Percentiles rank a stretch among this genome's conserved stretches.
Evolutionary conservation across 2,329 filamentous ascomycete species (phyloP).

Genomic region (Penicillium thymicola): DNA sequence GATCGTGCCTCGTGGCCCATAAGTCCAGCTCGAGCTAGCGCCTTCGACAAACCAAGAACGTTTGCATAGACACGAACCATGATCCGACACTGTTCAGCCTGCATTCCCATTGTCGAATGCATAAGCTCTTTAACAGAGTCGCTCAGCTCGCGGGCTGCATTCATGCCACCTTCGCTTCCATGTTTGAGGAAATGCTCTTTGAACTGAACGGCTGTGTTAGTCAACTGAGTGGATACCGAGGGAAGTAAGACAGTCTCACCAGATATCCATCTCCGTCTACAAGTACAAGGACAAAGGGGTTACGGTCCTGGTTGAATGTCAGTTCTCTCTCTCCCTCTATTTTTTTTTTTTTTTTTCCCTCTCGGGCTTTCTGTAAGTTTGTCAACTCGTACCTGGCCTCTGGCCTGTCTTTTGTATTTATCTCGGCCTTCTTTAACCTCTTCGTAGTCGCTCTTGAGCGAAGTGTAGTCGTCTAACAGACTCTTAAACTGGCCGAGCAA

Average conservation of each 20-base stretch:
- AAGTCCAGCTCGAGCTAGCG: slow-evolving; percentile 49
- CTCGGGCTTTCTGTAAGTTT: not conserved
- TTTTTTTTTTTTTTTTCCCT: not conserved
- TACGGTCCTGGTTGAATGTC: slow-evolving; percentile 42
- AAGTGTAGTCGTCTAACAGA: slow-evolving; percentile 54
- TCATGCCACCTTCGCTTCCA: slow-evolving; percentile 54
- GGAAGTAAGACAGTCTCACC: slow-evolving; percentile 12
- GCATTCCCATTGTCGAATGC: slow-evolving; percentile 39
- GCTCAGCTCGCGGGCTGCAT: slow-evolving; percentile 54
- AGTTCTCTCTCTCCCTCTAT: not conserved
- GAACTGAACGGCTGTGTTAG: slow-evolving; percentile 54
- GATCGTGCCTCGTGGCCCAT: slow-evolving; percentile 56
- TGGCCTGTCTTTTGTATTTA: slow-evolving; percentile 54
- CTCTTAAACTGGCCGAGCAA: slow-evolving; percentile 42
- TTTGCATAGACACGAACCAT: slow-evolving; percentile 58
- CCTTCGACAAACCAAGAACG: slow-evolving; percentile 52
- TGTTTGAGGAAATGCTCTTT: slow-evolving; percentile 49
- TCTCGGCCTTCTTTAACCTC: slow-evolving; percentile 54
- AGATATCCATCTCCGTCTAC: slow-evolving; percentile 62
- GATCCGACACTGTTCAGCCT: slow-evolving; percentile 51
- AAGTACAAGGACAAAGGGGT: slow-evolving; percentile 59
- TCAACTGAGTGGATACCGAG: slow-evolving; percentile 52
- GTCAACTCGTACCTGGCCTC: slow-evolving; percentile 37
- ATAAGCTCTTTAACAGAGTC: slow-evolving; percentile 51
- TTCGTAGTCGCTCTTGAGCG: slow-evolving; percentile 57